Evolutionary conservation across 2,329 filamentous ascomycete genomes (phyloP).

Genomic region (Dichotomopilus funicola): DNA sequence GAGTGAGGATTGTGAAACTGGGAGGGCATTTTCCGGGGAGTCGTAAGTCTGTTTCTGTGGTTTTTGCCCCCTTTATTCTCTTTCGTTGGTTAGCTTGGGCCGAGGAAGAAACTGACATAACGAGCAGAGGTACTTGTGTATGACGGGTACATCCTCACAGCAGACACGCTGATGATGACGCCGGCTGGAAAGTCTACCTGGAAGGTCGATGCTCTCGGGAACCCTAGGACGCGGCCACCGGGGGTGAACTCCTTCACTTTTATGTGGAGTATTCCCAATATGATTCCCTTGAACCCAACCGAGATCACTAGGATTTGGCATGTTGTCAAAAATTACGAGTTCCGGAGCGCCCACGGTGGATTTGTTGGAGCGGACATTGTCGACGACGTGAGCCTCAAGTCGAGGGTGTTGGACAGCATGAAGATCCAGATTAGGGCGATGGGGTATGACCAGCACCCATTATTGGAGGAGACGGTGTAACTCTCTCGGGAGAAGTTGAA

Average conservation of each 20-base stretch:
- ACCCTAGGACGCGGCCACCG: conserved; percentile 31
- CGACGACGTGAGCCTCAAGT: conserved; percentile 49
- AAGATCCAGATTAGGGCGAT: conserved; percentile 59
- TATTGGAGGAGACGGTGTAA: conserved; percentile 27
- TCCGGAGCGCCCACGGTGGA: conserved; percentile 60
- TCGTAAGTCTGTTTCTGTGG: conserved; percentile 16
- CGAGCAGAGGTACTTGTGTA: conserved; percentile 52
- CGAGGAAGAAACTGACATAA: background rate
- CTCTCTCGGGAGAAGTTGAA: background rate
- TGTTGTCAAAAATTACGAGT: conserved; percentile 55
- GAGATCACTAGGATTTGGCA: conserved; percentile 65
- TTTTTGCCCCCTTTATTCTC: background rate
- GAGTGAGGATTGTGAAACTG: conserved; percentile 58
- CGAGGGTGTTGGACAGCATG: conserved; percentile 66
- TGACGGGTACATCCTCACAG: conserved; percentile 58
- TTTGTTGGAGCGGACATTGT: conserved; percentile 58
- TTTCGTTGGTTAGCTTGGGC: background rate
- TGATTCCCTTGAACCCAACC: conserved; percentile 61
- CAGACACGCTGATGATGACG: conserved; percentile 70
- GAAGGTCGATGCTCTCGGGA: conserved; percentile 37
- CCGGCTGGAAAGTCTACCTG: conserved; percentile 49
- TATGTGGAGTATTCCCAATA: conserved; percentile 71
- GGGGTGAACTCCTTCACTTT: conserved; percentile 56
- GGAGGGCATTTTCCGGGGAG: conserved; percentile 78
- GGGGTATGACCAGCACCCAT: conserved; percentile 38